Percentiles rank a stretch among this genome's conserved stretches.
Evolutionary conservation across 148 eudicot genomes (phyloP).

Genomic region (Bassia scoparia): DNA sequence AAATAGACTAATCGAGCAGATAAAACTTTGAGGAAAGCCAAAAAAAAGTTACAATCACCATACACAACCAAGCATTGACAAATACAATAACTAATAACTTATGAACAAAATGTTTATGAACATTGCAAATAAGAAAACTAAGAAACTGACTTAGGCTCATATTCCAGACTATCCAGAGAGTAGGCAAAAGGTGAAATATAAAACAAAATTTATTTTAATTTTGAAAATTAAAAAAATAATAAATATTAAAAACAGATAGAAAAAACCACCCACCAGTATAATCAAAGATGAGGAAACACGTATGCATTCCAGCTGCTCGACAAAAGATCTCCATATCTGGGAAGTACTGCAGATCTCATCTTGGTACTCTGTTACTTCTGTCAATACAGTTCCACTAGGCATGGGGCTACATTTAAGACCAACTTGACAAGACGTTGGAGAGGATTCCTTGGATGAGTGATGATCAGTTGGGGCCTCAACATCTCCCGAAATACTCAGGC

Average conservation of each 20-base stretch:
- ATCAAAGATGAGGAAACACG: conserved; percentile 66
- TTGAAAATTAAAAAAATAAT: background rate
- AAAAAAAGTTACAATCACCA: background rate
- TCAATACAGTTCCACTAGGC: conserved; percentile 26
- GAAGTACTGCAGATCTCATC: conserved; percentile 42
- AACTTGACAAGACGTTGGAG: conserved; percentile 4
- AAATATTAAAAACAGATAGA: background rate
- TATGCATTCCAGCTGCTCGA: conserved; percentile 75
- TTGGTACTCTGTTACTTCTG: conserved; percentile 25
- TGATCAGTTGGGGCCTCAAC: conserved; percentile 29
- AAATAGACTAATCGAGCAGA: background rate
- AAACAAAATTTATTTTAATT: too few relatives aligned
- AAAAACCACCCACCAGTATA: conserved; percentile 51
- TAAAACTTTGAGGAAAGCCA: background rate
- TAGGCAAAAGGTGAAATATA: too few relatives aligned
- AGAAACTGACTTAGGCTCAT: too few relatives aligned
- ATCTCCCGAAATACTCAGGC: conserved; percentile 31
- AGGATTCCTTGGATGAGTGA: conserved; percentile 23
- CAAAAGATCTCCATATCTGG: conserved; percentile 68
- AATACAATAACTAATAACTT: background rate
- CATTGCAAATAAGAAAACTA: background rate
- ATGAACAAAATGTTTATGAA: background rate
- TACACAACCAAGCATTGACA: background rate
- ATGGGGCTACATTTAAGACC: conserved; percentile 12
- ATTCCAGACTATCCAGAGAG: too few relatives aligned